Evolutionary conservation across 352 stramenopile genomes (phyloP), one percentile per base, ranked within the genome.

Genomic region (Phytophthora brassicae): DNA sequence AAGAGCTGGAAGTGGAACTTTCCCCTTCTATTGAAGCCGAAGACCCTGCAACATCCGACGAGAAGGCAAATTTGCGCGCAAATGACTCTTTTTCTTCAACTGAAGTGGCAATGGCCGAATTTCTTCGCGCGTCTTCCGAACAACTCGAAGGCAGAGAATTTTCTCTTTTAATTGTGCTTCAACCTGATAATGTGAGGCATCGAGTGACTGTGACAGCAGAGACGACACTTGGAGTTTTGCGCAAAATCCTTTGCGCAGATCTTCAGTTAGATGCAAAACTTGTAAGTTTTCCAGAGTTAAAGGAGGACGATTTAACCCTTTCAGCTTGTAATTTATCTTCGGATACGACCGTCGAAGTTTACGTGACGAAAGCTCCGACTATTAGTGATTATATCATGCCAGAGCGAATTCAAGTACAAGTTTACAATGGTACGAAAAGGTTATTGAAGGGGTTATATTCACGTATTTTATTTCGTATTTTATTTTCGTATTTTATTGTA

Each of bases 301-400:
- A 66, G 13, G 68, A 79, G 22, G 57, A 47, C 4, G 72, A 84
- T 23, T 74, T 76, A 14, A 62, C 67, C 23, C 71, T 88, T 26
- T 73, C 59, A 0, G 62, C 64, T 0, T 73, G 77, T 12, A 74
- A 76, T 2, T 67, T 86, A 24, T 56, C 75, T 47, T n/a, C n/a
- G n/a, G n/a, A n/a, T n/a, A n/a, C n/a, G n/a, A n/a, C n/a, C n/a
- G n/a, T 94, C 12, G 70, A 86, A 63, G 81, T 71, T 8, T 81
- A 75, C 16, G 80, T 89, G 6, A 65, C 75, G 0, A 70, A 57
- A 48, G 68, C 72, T 41, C 42, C 70, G 7, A 67, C 61, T 6
- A 74, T 58, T 5, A 89, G 67, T 36, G 69, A 89, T 44, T 97
- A 97, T 52, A 58, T 83, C 19, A 97, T 97, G 89, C 87, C 86